Evolutionary conservation across 805 yeast genomes (phyloP).

Genomic region (Kuraishia piskuri): DNA sequence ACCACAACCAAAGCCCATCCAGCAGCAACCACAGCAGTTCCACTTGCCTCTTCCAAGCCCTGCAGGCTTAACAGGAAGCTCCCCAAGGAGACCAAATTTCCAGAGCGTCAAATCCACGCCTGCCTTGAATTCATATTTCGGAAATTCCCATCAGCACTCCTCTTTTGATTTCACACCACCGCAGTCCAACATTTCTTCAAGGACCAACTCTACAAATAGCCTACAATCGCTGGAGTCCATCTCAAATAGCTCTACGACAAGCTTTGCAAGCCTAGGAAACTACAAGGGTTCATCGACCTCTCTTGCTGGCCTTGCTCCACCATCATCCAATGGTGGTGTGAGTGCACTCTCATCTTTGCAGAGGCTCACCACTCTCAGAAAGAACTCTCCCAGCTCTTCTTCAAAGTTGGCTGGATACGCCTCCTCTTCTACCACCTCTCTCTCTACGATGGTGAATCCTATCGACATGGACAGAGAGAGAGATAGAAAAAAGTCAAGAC

Average conservation of each 20-base stretch:
- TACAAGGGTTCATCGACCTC: not conserved
- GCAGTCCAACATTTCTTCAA: slow-evolving; percentile 19
- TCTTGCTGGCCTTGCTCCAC: not conserved
- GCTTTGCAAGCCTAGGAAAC: slow-evolving; percentile 6
- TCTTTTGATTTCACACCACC: slow-evolving; percentile 17
- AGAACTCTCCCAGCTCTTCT: slow-evolving; percentile 13
- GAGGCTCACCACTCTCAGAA: slow-evolving; percentile 50
- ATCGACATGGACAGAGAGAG: slow-evolving; percentile 26
- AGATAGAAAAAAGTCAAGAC: slow-evolving; percentile 31
- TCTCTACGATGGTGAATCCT: slow-evolving; percentile 19
- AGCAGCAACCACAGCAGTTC: slow-evolving; percentile 1
- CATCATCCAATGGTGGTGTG: slow-evolving; percentile 6
- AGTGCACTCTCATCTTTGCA: slow-evolving; percentile 43
- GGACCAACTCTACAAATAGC: slow-evolving; percentile 20
- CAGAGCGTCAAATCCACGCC: slow-evolving; percentile 16
- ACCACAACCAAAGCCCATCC: slow-evolving; percentile 8
- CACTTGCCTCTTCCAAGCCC: slow-evolving; percentile 5
- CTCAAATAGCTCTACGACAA: slow-evolving; percentile 16
- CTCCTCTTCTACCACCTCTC: slow-evolving; percentile 5
- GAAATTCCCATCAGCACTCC: not conserved
- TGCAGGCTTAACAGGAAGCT: not conserved
- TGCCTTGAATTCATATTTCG: slow-evolving; percentile 12
- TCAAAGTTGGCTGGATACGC: slow-evolving; percentile 17
- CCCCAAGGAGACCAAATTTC: slow-evolving; percentile 9
- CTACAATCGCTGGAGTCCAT: slow-evolving; percentile 18